Evolutionary conservation across 2,329 filamentous ascomycete species (phyloP), one percentile per base, ranked within the genome.

Genomic region (Aspergillus fischeri): DNA sequence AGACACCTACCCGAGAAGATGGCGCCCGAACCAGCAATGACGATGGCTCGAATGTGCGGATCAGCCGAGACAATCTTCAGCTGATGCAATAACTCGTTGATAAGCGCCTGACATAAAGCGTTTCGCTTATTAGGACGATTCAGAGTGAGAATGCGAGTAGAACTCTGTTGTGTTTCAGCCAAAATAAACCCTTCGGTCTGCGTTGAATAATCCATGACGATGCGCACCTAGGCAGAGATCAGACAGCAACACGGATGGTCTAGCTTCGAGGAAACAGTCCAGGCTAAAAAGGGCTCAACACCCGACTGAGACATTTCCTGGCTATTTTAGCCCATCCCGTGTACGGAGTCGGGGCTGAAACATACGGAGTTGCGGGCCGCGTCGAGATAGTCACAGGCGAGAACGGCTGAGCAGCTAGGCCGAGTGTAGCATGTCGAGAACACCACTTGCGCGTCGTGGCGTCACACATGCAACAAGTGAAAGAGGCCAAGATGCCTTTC

Each of bases 111-210:
- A 14, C 49, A 59, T 10, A 59, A 32, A 9, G 57, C 57, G 29
- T 59, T 59, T 8, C 54, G 45, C 35, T 59, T 59, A 5, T 50
- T 20, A 2, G 57, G 57, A 8, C 57, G 50, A 49, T 56, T 56
- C 14, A 59, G 21, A 3, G 38, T 53, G 49, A 51, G 49, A 6
- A 56, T 21, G 0, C 38, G 55, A 9, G 44, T 29, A 11, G 29
- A 32, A 1, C 45, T 20, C 4, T 6, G 35, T 20, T 27, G 38
- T 21, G 51, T 53, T 21, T 27, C 11, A 11, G 32, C 45, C n/a
- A 53, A 25, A 10, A 57, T 21, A 27, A 50, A 20, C 2, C 1
- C 4, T 32, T 32, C 11, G 11, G 29, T 32, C 11, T 11, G 3
- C 4, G 10, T 32, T 14, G 29, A 14, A 14, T 32, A 6, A 32